Evolutionary conservation across 1,284 basidiomycete genomes (phyloP).

Genomic region (Hemileia vastatrix): DNA sequence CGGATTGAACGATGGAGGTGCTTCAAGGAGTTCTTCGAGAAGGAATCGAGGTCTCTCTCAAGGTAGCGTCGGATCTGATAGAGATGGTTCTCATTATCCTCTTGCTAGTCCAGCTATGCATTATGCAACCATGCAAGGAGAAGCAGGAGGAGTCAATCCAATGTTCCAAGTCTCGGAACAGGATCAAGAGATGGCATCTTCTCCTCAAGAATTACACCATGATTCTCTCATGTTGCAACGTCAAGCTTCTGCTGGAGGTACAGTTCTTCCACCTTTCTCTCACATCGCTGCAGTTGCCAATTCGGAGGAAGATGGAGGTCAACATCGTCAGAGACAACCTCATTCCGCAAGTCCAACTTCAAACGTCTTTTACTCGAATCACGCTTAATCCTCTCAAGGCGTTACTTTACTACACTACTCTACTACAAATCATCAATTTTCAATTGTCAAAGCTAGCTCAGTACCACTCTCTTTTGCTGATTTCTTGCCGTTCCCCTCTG

Average conservation of each 20-base stretch:
- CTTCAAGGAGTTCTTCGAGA: not conserved
- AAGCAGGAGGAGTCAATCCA: conserved; percentile 1
- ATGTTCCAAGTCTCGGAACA: conserved; percentile 8
- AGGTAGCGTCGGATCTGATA: conserved; percentile 7
- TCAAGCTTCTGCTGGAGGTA: conserved; percentile 10
- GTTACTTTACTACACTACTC: too few relatives aligned
- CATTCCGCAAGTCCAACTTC: not conserved
- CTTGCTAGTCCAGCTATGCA: not conserved
- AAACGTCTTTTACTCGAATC: not conserved
- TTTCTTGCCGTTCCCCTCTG: too few relatives aligned
- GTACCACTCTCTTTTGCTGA: too few relatives aligned
- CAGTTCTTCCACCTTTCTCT: conserved; percentile 32
- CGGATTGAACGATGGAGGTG: not conserved
- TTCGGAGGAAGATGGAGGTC: not conserved
- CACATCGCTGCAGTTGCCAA: conserved; percentile 32
- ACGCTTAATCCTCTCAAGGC: not conserved
- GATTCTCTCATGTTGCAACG: conserved; percentile 15
- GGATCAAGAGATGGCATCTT: not conserved
- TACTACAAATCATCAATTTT: too few relatives aligned
- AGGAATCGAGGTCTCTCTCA: conserved; percentile 9
- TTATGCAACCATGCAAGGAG: not conserved
- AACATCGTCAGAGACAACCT: not conserved
- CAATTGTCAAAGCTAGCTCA: too few relatives aligned
- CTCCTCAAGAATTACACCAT: conserved; percentile 23
- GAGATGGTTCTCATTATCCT: not conserved